Evolutionary conservation across 768 basidiomycete genomes (phyloP), one percentile per base, ranked within the genome.

Genomic region (Trametes cubensis): DNA sequence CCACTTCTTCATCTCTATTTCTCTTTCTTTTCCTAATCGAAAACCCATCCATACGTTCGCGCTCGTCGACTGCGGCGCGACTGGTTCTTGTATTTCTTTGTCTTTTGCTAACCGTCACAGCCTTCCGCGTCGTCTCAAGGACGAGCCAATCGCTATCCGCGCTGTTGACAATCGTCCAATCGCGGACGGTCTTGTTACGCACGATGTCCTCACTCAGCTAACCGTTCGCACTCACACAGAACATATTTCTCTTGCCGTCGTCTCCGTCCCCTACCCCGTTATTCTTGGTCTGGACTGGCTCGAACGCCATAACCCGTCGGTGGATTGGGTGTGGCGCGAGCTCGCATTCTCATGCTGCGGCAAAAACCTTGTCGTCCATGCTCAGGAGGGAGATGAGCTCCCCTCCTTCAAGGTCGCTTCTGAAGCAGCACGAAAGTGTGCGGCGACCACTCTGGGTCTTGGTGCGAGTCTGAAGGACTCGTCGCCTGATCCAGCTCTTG

Each of bases 241-340:
- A 67, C 54, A 34, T 20, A 44, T 72, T 39, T 26, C 65, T 8
- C 65, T 79, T 1, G 68, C 55, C 48, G 67, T 78, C 15, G 71
- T 78, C 26, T 67, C 75, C 15, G 70, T 76, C 38, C 54, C 59
- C 1, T 73, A 70, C 51, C 76, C 78, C 42, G 49, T 79, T 17
- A 73, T 77, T 58, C 67, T 78, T 34, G 77, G 76, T 26, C 68
- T 77, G 17, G 70, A 76, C 58, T 79, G 77, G 78, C 75, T 78
- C 39, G 42, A 51, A 4, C 68, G 62, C 42, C 73, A 78, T 58
- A 78, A 77, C 61, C 77, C 76, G 7, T 39, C 40, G 38, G 71
- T 78, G 41, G 73, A 79, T 61, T 79, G 76, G 76, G 55, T 58
- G 15, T 8, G 20, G 65, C 72, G 23, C 59, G 61, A 26, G 72